Conservation (phyloP, 2,329 filamentous ascomycete genomes). For the Ramularia collo-cygni region DNA sequence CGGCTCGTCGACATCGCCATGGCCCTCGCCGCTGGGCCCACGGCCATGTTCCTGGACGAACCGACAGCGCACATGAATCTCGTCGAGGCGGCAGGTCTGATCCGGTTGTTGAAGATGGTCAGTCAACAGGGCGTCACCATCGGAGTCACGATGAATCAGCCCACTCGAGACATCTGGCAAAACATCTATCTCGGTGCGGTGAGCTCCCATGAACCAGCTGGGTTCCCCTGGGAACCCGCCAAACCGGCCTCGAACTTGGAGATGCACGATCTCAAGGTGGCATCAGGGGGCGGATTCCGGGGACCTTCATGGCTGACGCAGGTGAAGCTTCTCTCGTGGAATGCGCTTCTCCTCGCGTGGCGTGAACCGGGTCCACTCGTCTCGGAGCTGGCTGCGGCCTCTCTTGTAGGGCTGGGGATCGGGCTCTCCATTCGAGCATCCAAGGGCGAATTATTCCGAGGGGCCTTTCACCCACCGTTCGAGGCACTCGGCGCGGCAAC, state of each 20-base stretch:
- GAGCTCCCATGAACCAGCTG: too few relatives aligned
- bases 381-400: too few relatives aligned
- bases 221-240: too few relatives aligned
- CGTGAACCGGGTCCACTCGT: too few relatives aligned
- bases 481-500: conserved; percentile 46
- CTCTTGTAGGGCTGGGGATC: conserved; percentile 22
- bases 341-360: too few relatives aligned
- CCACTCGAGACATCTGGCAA: conserved; percentile 53
- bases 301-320: too few relatives aligned
- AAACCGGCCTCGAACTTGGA: too few relatives aligned
- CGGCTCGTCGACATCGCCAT: conserved; percentile 54
- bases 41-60: conserved; percentile 36
- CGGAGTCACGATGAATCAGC: conserved; percentile 55
- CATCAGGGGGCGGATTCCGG: too few relatives aligned
- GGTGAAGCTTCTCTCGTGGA: too few relatives aligned
- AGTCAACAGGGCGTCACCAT: conserved; percentile 51
- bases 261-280: too few relatives aligned
- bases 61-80: conserved; percentile 40
- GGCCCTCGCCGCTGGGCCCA: conserved; percentile 51
- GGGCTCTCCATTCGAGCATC: conserved; percentile 47
- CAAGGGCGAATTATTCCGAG: conserved; percentile 48
- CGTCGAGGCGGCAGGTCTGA: conserved; percentile 50
- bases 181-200: too few relatives aligned
- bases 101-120: conserved; percentile 49
- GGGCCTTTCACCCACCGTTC: conserved; percentile 47